Conservation (phyloP, 441 rosid genomes). For the Populus hybrid region DNA sequence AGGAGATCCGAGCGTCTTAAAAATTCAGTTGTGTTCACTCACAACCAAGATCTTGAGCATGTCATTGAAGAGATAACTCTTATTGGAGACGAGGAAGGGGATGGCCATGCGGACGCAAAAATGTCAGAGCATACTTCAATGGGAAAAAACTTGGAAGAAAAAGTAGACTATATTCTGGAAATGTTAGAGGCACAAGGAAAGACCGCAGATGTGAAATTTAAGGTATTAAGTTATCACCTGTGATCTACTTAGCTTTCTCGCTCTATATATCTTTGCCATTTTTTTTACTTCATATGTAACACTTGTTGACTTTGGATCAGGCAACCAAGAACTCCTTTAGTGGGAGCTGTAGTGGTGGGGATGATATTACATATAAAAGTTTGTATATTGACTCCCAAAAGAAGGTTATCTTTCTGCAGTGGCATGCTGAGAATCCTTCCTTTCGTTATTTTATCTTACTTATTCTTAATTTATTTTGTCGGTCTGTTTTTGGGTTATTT, state of each 20-base stretch:
- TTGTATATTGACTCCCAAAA: conserved; percentile 52
- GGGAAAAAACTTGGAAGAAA: conserved; percentile 32
- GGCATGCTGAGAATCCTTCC: background rate
- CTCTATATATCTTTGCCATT: background rate
- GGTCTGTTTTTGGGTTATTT: background rate
- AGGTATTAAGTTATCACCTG: conserved; percentile 21
- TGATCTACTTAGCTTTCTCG: background rate
- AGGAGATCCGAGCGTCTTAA: conserved; percentile 53
- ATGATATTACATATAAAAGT: conserved; percentile 34
- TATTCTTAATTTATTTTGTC: background rate
- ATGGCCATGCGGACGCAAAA: conserved; percentile 22
- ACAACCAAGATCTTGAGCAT: conserved; percentile 20
- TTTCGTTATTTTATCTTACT: background rate
- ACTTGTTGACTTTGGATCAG: conserved; percentile 14
- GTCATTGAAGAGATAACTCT: conserved; percentile 32
- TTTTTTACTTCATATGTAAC: background rate
- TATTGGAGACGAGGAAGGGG: conserved; percentile 41
- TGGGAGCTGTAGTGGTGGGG: conserved; percentile 12
- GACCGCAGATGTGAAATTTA: conserved; percentile 23
- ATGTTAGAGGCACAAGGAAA: conserved; percentile 29
- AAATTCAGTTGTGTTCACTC: conserved; percentile 15
- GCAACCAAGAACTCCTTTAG: conserved; percentile 9
- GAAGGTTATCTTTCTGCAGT: conserved; percentile 32
- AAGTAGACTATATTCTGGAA: conserved; percentile 23
- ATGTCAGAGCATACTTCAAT: conserved; percentile 14